Base-by-base conservation (phyloP, 257 asterid genomes). In the Capsicum pubescens region DNA sequence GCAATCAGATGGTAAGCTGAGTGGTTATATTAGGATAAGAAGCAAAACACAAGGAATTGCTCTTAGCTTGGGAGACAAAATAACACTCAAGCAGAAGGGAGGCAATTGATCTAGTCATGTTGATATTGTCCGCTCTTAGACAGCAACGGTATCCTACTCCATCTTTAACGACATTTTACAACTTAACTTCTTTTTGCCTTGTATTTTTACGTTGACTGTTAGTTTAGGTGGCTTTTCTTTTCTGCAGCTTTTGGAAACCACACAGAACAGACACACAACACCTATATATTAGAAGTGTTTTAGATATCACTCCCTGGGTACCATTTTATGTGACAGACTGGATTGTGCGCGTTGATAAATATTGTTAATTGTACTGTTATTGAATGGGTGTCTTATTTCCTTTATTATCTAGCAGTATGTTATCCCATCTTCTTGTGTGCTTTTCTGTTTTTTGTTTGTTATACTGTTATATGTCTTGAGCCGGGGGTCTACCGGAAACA, bases 21-120 rank as follows among this genome's bases (percentile, higher is more conserved):
- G 92, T 36, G 99, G 99, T 79, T 97, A 97, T 90, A 95, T 95
- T 64, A 91, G 99, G 90, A 97, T 97, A 89, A 90, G 99, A 88
- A 97, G 99, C 97, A 97, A 97, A 90, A 97, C 99, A 79, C 99
- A 97, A 86, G 99, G 99, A 77, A 97, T 97, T 9, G 99, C 99
- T 35, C 99, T 97, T 84, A 97, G 99, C 92, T 90, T 97, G 90
- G 99, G 98, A 7, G 99, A 97, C 92, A 97, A 97, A 86, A 97
- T 97, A 71, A 97, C 98, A 44, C 97, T 97, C 82, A 97, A 97
- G 94, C 99, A 97, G 88, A 97, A 97, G 90, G 98, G 99, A 85
- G 95, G 98, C 85, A 92, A 88, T 94, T 97, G 92, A 95, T 66
- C 79, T n/a, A n/a, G 16, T 50, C 19, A 13, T 5, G 59, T 46